Evolutionary conservation across 345 rosid species (phyloP).

Genomic region (Garcia nutans): DNA sequence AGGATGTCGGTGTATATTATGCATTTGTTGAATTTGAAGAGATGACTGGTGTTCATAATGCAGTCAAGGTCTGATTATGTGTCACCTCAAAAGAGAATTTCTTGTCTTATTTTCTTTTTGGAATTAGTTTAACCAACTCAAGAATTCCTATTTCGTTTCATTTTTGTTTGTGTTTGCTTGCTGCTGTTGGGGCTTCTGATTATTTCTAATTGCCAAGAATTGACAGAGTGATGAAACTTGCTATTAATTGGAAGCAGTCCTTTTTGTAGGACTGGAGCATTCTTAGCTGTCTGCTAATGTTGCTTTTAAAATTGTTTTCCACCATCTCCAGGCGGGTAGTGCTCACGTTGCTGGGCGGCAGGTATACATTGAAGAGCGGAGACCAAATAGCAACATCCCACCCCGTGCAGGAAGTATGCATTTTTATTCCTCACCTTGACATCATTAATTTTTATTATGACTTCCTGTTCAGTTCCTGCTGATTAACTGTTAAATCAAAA

Average conservation of each 20-base stretch:
- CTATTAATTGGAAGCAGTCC: neutral
- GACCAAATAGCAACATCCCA: conserved; percentile 59
- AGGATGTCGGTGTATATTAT: conserved; percentile 73
- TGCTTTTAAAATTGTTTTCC: neutral
- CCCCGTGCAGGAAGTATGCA: conserved; percentile 58
- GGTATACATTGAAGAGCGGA: conserved; percentile 68
- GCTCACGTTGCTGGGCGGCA: conserved; percentile 57
- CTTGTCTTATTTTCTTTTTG: neutral
- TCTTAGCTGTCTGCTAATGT: neutral
- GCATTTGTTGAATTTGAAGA: conserved; percentile 81
- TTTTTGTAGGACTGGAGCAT: neutral
- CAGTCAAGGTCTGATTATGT: conserved; percentile 46
- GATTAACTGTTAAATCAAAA: neutral
- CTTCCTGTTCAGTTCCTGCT: neutral
- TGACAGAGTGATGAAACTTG: neutral
- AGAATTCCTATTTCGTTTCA: no score
- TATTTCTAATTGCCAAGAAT: neutral
- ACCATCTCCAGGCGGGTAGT: conserved; percentile 42
- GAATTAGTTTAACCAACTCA: neutral
- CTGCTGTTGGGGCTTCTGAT: neutral
- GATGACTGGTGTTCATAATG: conserved; percentile 52
- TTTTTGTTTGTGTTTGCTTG: neutral
- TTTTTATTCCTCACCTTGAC: conserved; percentile 4
- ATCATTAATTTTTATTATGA: neutral
- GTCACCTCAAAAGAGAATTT: neutral